Evolutionary conservation across 2,329 filamentous ascomycete genomes (phyloP).

Genomic region (Gyromitra esculenta): DNA sequence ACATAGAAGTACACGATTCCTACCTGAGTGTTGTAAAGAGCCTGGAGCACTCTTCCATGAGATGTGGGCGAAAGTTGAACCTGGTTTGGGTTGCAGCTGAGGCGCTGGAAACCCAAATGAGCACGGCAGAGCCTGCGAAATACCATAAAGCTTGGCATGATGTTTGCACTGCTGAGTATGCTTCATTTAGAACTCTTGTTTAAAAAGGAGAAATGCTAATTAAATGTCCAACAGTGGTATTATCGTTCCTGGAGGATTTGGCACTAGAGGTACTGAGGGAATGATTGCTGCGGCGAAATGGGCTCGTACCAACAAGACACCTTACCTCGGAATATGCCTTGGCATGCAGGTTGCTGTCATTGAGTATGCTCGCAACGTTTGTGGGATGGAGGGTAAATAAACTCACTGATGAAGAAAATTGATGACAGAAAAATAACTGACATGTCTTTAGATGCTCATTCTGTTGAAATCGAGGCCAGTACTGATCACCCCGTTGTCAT

Average conservation of each 20-base stretch:
- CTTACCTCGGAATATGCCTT: conserved; percentile 89
- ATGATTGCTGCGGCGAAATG: conserved; percentile 90
- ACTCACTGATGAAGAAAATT: not conserved
- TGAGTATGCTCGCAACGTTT: conserved; percentile 82
- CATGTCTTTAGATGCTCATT: conserved; percentile 62
- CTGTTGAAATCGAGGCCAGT: conserved; percentile 68
- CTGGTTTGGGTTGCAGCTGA: conserved; percentile 86
- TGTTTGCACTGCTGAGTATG: conserved; percentile 72
- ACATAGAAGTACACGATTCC: conserved; percentile 82
- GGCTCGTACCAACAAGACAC: conserved; percentile 81
- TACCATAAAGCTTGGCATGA: conserved; percentile 89
- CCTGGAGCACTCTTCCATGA: conserved; percentile 91
- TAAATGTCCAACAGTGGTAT: conserved; percentile 64
- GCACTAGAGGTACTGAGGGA: conserved; percentile 81
- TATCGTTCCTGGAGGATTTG: conserved; percentile 81
- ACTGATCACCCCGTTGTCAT: conserved; percentile 78
- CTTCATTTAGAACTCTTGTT: conserved; percentile 7
- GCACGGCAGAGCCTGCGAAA: conserved; percentile 71
- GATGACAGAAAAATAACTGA: conserved; percentile 4
- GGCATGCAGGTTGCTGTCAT: conserved; percentile 94
- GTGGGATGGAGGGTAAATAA: conserved; percentile 65
- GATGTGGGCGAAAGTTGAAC: conserved; percentile 79
- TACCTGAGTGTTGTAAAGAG: conserved; percentile 87
- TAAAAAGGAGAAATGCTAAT: conserved; percentile 12
- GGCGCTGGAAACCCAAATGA: conserved; percentile 76